Evolutionary conservation across 2,329 filamentous ascomycete species (phyloP).

Genomic region (Ophiosphaerella korrae): DNA sequence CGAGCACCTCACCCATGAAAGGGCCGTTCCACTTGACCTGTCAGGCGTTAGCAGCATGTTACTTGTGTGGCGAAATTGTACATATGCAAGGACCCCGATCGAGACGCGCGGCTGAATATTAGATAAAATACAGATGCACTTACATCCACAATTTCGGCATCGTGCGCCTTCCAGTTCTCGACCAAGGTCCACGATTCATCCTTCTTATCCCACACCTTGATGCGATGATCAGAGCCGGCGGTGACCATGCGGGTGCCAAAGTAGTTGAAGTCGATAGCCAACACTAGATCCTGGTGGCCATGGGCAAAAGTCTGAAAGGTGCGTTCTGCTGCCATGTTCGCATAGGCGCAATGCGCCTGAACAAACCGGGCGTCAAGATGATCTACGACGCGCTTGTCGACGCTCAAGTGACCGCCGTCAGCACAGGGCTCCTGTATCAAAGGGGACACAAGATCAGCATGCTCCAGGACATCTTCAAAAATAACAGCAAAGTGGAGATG

Average conservation of each 20-base stretch:
- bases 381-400: conserved; percentile 32
- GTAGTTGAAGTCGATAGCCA: conserved; percentile 86
- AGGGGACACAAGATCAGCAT: conserved; percentile 38
- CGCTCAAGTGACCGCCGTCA: conserved; percentile 32
- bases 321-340: conserved; percentile 43
- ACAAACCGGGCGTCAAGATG: conserved; percentile 38
- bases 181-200: conserved; percentile 76
- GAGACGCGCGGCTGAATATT: conserved; percentile 20
- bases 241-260: conserved; percentile 92
- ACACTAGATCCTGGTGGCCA: conserved; percentile 79
- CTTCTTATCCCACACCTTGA: conserved; percentile 88
- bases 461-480: conserved; percentile 37
- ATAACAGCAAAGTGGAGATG: conserved; percentile 38
- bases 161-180: conserved; percentile 89
- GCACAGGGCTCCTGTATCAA: conserved; percentile 43
- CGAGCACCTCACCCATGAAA: conserved; percentile 85
- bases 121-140: conserved; percentile 36
- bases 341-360: conserved; percentile 34
- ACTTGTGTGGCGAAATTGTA: conserved; percentile 18
- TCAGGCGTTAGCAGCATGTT: conserved; percentile 23
- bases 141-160: conserved; percentile 87
- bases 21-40: conserved; percentile 93
- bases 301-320: conserved; percentile 67
- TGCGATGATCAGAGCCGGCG: conserved; percentile 87
- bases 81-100: conserved; percentile 22